Evolutionary conservation across 495 filamentous ascomycete genomes (phyloP), one percentile per base, ranked within the genome.

Genomic region (Penicillium psychrofluorescens): DNA sequence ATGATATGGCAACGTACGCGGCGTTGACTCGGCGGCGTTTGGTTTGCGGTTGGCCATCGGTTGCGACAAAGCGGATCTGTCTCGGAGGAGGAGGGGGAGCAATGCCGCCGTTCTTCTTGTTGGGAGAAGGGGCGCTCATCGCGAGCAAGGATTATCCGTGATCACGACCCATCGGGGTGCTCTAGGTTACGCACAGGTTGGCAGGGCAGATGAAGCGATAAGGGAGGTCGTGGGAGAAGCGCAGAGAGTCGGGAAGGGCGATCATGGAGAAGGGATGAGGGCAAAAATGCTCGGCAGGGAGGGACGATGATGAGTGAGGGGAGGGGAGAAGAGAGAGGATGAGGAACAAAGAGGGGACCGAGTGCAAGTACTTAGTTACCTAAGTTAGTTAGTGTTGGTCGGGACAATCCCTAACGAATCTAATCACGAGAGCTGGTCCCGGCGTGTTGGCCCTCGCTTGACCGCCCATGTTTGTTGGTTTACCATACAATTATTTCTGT

Each of bases 11-110:
- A 38, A 74, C 81, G 56, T 78, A 90, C 80, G 86, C 86, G 53
- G 86, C 82, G 66, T 83, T 87, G 59, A 90, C 85, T 59, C 86
- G 77, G 60, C 86, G 77, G 49, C 86, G 72, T 63, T 90, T 90
- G 37, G 84, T 82, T 48, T 86, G 84, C 38, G 85, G 86, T 49
- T 86, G 84, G 46, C 85, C 86, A 63, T 89, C 83, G 53, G 85
- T 88, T 43, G 85, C 81, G 49, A 90, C 83, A 61, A 90, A 90
- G 51, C 86, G 80, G 41, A 90, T 86, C 56, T 73, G 71, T 47
- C 68, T 68, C 29, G 56, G 68, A 39, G 54, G 59, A 43, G 63
- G 58, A 50, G 58, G 59, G 41, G 63, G 58, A 50, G 56, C 43
- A 58, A 46, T 59, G 53, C 57, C 64, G 57, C 58, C 55, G 45